A percentile compares a stretch with the other conserved stretches of the same genome.
phyloP scores from a whole-genome alignment of 2,329 filamentous ascomycete genomes.

The Ophiostoma perfectum region DNA sequence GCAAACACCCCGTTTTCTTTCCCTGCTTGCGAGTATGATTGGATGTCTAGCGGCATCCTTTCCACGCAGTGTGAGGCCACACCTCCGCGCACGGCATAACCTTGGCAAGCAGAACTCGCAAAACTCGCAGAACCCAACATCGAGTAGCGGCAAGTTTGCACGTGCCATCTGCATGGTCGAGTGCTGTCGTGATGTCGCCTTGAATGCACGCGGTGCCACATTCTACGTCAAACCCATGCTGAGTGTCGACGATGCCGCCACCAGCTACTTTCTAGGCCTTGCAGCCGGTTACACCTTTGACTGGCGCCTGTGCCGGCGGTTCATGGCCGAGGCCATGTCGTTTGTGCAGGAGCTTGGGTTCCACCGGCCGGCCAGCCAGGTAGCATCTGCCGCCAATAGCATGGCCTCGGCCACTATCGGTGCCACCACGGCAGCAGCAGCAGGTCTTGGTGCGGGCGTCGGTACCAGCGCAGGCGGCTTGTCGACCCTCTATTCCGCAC shows the following conservation, averaged over 20 bases:
- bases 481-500: neutral
- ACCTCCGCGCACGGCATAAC: slow-evolving; percentile 49
- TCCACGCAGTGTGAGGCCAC: slow-evolving; percentile 62
- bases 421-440: slow-evolving; percentile 9
- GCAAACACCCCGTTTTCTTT: slow-evolving; percentile 61
- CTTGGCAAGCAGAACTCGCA: neutral
- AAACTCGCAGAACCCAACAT: no score
- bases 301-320: slow-evolving; percentile 61
- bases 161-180: slow-evolving; percentile 65
- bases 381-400: neutral
- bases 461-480: neutral
- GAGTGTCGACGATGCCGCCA: slow-evolving; percentile 54
- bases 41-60: slow-evolving; percentile 69
- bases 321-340: slow-evolving; percentile 66
- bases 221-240: slow-evolving; percentile 45
- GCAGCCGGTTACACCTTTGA: slow-evolving; percentile 63
- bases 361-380: slow-evolving; percentile 40
- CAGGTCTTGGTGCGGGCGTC: neutral
- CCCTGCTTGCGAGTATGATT: slow-evolving; percentile 69
- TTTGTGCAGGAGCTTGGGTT: slow-evolving; percentile 64
- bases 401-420: neutral
- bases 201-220: slow-evolving; percentile 57
- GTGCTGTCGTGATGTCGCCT: slow-evolving; percentile 63
- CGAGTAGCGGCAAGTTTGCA: neutral
- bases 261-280: slow-evolving; percentile 69